Evolutionary conservation across 805 yeast species (phyloP), one percentile per base, ranked within the genome.

Genomic region (Starmerella bombi): DNA sequence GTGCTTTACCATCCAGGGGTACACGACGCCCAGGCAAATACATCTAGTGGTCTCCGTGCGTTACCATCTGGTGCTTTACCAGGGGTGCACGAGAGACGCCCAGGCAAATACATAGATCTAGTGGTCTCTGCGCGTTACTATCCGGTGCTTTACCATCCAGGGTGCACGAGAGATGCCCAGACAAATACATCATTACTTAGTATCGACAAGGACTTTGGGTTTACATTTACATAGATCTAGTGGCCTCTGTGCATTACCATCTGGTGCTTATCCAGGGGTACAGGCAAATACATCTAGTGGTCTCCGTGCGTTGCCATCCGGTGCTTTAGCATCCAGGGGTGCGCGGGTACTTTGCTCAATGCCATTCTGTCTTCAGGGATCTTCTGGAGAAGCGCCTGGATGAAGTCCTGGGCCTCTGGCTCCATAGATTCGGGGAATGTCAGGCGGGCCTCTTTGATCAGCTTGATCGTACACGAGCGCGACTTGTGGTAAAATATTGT

Each of bases 401-500:
- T 81, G 45, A 88, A 66, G 58, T 83, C 86, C 3, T 74, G 71
- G 1, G 94, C 96, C 45, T 80, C 91, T 0, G 65, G 55, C 35
- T 80, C 74, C 0, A 91, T 71, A 51, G 62, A 76, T 1, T 68
- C 59, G 0, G 97, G 97, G 35, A 85, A 74, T 32, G 66, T 63
- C 46, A 84, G 64, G 54, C 82, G 94, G 3, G 82, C 84, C 44
- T 70, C 72, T 7, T 79, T 77, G 30, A 91, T 91, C 46, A 91
- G 66, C 53, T 74, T 74, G 57, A 81, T 83, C 0, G 97, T 91
- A 15, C 77, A 71, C 21, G 54, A 46, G 44, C 77, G 79, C 39
- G 79, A 77, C 22, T 67, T 69, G 50, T 82, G 94, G 57, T 85
- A 95, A 58, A 88, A 88, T 0, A 97, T 97, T 0, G 98, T 95